A percentile compares a stretch with the other conserved stretches of the same genome.
Conservation (phyloP, 108 stramenopile genomes). For the Epithemia pelagica region DNA sequence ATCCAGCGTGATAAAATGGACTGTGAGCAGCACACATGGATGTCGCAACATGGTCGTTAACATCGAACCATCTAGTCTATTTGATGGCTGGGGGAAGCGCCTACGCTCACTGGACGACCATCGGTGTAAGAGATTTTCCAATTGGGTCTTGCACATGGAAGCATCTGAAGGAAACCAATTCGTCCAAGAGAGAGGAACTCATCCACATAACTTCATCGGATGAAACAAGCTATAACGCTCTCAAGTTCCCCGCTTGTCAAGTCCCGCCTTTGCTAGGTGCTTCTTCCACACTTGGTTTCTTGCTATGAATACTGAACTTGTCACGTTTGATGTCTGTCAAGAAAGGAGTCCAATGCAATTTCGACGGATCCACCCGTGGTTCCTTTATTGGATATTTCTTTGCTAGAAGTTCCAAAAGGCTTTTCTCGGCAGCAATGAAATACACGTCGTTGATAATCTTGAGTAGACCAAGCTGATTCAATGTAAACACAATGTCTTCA, state of each 20-base stretch:
- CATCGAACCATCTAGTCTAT: no score
- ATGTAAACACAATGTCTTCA: slow-evolving; percentile 93
- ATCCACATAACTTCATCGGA: no score
- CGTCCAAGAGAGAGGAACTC: background rate
- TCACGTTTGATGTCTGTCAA: slow-evolving; percentile 92
- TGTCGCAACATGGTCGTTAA: no score
- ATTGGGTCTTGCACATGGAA: no score
- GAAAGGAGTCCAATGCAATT: slow-evolving; percentile 96
- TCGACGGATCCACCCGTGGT: slow-evolving; percentile 80
- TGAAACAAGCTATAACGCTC: no score
- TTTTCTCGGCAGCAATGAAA: slow-evolving; percentile 82
- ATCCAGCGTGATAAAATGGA: no score
- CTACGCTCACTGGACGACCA: no score
- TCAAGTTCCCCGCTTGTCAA: no score
- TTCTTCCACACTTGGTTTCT: slow-evolving; percentile 74
- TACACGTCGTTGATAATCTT: slow-evolving; percentile 89
- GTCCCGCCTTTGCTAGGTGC: background rate
- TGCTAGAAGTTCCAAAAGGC: slow-evolving; percentile 61
- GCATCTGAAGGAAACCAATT: background rate
- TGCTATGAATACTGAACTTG: slow-evolving; percentile 95
- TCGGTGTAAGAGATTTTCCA: no score
- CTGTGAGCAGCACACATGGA: no score
- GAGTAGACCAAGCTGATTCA: slow-evolving; percentile 87
- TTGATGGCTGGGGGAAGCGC: no score
- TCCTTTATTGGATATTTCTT: slow-evolving; percentile 93